Conservation (phyloP, 2,329 filamentous ascomycete species). For the Aureobasidium sp. region DNA sequence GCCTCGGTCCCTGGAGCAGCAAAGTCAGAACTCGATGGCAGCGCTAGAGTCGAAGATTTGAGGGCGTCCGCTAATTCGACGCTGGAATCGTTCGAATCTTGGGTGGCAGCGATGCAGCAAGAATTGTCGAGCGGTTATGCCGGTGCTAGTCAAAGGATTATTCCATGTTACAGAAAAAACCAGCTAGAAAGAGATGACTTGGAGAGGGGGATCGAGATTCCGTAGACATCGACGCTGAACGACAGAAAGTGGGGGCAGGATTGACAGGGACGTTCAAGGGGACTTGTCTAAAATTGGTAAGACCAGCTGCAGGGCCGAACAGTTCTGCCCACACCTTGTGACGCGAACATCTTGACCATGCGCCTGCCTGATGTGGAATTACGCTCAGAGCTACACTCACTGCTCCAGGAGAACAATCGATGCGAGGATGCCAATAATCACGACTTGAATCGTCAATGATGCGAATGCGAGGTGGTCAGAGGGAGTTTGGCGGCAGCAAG, state of each 20-base stretch:
- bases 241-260: constrained; percentile 7
- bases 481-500: neutral
- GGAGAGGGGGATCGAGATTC: neutral
- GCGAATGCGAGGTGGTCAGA: neutral
- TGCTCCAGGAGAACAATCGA: neutral
- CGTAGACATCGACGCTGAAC: constrained; percentile 6
- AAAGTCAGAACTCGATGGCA: neutral
- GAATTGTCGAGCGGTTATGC: constrained; percentile 6
- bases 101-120: constrained; percentile 3
- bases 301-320: constrained; percentile 4
- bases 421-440: neutral
- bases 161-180: constrained; percentile 3
- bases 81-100: neutral
- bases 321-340: neutral
- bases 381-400: neutral
- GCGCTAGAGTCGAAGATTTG: neutral
- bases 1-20: neutral
- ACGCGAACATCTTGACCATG: neutral
- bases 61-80: neutral
- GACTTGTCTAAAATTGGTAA: neutral
- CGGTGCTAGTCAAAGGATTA: constrained; percentile 6
- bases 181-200: constrained; percentile 14
- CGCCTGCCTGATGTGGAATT: constrained; percentile 1
- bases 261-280: constrained; percentile 2
- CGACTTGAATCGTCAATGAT: neutral